These are phyloP conservation scores for Physocladia obscura DNA, from an alignment of 192 early-diverging fungal genomes.

Conservation along the genomic window DNA sequence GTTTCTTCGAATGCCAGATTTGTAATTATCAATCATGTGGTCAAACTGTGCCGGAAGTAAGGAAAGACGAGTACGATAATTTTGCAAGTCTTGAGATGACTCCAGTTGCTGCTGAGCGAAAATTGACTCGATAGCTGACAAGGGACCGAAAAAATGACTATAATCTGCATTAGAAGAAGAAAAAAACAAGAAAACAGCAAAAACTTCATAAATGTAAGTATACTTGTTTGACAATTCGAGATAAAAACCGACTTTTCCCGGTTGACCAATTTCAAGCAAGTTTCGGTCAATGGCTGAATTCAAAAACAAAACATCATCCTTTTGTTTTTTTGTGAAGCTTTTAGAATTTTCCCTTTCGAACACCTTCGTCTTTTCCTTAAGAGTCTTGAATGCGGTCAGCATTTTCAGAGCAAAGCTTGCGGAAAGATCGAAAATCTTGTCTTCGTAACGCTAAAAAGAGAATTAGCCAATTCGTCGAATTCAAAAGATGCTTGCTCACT, in stretches of 20 bases:
- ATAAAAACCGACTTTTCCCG: neutral
- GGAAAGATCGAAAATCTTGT: neutral
- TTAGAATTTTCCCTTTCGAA: neutral
- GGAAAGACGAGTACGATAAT: constrained; percentile 16
- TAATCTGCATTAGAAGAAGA: neutral
- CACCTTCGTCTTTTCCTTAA: neutral
- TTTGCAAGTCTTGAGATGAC: constrained; percentile 22
- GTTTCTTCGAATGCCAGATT: constrained; percentile 10
- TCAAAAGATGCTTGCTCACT: neutral
- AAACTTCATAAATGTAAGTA: too few species aligned
- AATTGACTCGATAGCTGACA: neutral
- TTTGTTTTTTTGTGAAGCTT: neutral
- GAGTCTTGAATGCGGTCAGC: neutral
- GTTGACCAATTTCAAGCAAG: neutral
- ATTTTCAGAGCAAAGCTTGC: neutral
- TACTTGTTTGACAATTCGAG: constrained; percentile 10
- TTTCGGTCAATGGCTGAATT: neutral
- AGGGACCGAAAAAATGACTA: neutral
- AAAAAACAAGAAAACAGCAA: neutral
- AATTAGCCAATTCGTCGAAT: neutral
- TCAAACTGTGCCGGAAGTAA: constrained; percentile 17
- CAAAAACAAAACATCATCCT: constrained; percentile 1
- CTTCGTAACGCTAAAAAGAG: neutral
- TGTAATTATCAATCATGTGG: constrained; percentile 27
- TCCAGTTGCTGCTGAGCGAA: neutral